Conservation (phyloP, 352 stramenopile species). For the Globisporangium mamillatum region DNA sequence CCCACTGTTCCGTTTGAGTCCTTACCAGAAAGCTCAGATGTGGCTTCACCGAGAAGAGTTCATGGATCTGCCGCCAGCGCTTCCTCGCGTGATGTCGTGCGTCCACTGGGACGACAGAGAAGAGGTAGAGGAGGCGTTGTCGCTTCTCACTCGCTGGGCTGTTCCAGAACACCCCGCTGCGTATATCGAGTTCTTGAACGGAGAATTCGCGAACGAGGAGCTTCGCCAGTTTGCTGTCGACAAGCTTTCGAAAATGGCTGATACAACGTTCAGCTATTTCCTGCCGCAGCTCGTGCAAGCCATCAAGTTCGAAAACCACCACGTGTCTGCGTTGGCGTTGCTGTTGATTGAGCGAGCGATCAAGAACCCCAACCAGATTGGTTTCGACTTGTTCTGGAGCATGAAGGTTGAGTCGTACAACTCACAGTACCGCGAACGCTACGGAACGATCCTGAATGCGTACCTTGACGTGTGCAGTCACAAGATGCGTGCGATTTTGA, state of each 20-base stretch:
- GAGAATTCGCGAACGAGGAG: conserved; percentile 70
- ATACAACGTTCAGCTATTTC: conserved; percentile 87
- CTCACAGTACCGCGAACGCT: conserved; percentile 73
- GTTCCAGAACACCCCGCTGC: conserved; percentile 72
- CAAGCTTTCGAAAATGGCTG: conserved; percentile 81
- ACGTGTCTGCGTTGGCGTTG: conserved; percentile 69
- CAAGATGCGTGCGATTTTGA: conserved; percentile 91
- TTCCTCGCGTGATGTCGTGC: conserved; percentile 80
- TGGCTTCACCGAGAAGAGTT: conserved; percentile 83
- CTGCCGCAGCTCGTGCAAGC: conserved; percentile 87
- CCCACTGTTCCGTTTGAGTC: conserved; percentile 74
- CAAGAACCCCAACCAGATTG: conserved; percentile 86
- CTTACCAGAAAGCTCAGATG: conserved; percentile 81
- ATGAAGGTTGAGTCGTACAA: conserved; percentile 90
- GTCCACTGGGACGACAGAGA: conserved; percentile 76
- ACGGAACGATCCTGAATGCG: conserved; percentile 77
- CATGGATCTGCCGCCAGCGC: conserved; percentile 59
- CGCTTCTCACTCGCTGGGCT: conserved; percentile 67
- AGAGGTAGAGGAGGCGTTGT: conserved; percentile 66
- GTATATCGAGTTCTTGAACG: conserved; percentile 81
- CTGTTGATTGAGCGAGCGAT: conserved; percentile 86
- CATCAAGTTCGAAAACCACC: conserved; percentile 89
- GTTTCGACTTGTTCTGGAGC: conserved; percentile 88
- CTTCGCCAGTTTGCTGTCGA: conserved; percentile 75
- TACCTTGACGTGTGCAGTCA: conserved; percentile 85